Base-by-base conservation (phyloP, 1,139 yeast genomes). In the Ogataea hybrid region DNA sequence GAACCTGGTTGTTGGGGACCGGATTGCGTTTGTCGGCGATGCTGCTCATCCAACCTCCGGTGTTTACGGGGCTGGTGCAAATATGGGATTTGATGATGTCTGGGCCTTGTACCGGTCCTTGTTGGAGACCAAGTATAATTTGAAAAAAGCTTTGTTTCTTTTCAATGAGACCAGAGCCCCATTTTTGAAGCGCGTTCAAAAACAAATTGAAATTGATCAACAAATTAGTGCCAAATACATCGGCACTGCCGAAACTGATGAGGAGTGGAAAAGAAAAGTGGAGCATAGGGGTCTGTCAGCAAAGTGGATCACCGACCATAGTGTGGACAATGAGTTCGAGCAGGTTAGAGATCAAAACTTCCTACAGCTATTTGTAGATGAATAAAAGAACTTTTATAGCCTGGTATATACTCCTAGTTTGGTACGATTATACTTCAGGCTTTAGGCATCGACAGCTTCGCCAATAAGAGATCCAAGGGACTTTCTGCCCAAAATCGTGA, bases 11-110 rank as follows among this genome's bases (percentile, higher is more conserved):
- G 25, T 39, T 16, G 46, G 46, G 18, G 59, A 54, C n/a, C 52
- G 50, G 20, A 53, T 59, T 16, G 62, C 53, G n/a, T 51, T 62
- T 27, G 38, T 62, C 21, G 66, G 66, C 22, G 66, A 62, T 51
- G 63, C 66, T 28, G 48, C 48, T 14, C 48, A 44, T 27, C 53
- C 53, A 7, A 50, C 53, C 6, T 42, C 53, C 15, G 53, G 53
- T 31, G 49, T 44, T n/a, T 50, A 50, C 30, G 53, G 53, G 3
- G 47, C 53, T 7, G 53, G 53, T 3, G 43, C 53, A 7, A 41
- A 49, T 9, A 43, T 50, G 42, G 53, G 53, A 14, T 49, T 43
- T 27, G 46, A 42, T 16, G 53, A 50, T 40, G 50, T 43, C 4
- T 50, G 53, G 53, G 48, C 52, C 7, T 34, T 50, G 17, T 50